Evolutionary conservation across 2,329 filamentous ascomycete genomes (phyloP), one percentile per base, ranked within the genome.

Genomic region (Ceratocystis diversiconidia): DNA sequence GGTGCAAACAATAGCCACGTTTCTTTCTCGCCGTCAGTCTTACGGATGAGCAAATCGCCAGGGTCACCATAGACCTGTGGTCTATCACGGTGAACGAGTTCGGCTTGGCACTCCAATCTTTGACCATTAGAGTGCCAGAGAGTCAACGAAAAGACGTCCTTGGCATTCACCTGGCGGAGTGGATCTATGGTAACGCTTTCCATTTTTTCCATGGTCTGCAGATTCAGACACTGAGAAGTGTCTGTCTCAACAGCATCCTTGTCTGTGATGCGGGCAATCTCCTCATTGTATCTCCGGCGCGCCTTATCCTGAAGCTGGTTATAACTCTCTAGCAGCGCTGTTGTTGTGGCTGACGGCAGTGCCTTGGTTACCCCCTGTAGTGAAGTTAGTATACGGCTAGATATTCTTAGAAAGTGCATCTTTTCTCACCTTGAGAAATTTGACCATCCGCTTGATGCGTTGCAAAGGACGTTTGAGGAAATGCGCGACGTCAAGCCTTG

Each of bases 401-500:
- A 19, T 25, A 43, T 44, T 28, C 17, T 3, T 28, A 6, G 2
- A 46, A 17, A 41, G 19, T 1, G 12, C 5, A 28, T 50, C n/a
- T 61, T 19, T 59, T 64, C 72, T 70, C 76, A 85, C 87, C 78
- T 88, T 90, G 71, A 95, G 84, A 46, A 90, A 87, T 74, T 92
- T 96, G 55, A 86, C 80, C 68, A 99, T 83, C 74, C 92, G 89
- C 74, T 96, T 96, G 68, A 96, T 79, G 60, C 94, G 84, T 25
- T 96, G 85, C 52, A 99, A 76, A 0, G 94, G 94, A 64, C 92
- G 81, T 76, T 95, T 96, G 63, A 99, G 79, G 59, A 99, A 80
- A 74, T 94, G 95, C 6, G 92, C 92, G 61, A 99, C 94, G 73
- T 97, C 94, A 7, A 96, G 91, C 63, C 90, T 85, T 73, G 96